These are phyloP conservation scores for Vachellia pachyceras DNA, from an alignment of 306 rosid species.

Conservation along the genomic window DNA sequence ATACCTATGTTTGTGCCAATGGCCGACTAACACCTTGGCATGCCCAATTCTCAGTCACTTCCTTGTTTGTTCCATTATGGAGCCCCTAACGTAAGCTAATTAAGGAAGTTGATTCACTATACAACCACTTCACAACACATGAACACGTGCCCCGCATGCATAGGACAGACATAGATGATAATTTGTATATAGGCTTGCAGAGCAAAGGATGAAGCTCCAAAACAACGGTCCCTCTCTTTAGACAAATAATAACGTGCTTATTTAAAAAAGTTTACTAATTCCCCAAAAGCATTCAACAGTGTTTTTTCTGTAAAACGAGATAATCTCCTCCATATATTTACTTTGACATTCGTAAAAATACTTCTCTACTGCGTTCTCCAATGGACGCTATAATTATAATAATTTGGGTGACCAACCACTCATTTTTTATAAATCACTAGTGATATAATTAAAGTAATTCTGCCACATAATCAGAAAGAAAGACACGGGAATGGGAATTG, in stretches of 20 bases:
- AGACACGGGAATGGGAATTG: constrained; percentile 30
- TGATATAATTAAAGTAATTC: background rate
- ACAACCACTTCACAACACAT: constrained; percentile 21
- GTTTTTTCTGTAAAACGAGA: too few species aligned
- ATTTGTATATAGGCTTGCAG: background rate
- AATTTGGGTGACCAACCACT: constrained; percentile 37
- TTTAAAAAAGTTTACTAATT: too few species aligned
- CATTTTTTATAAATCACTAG: constrained; percentile 24
- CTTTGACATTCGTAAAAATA: too few species aligned
- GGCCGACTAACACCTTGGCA: constrained; percentile 15
- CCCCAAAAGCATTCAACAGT: too few species aligned
- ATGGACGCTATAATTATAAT: too few species aligned
- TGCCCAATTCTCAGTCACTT: background rate
- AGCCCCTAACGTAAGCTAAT: background rate
- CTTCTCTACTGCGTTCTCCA: too few species aligned
- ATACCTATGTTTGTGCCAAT: constrained; percentile 40
- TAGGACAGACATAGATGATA: constrained; percentile 39
- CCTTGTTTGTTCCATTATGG: background rate
- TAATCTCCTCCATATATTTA: too few species aligned
- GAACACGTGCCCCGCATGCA: constrained; percentile 19
- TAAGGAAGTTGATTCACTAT: constrained; percentile 12
- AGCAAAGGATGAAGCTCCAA: constrained; percentile 13
- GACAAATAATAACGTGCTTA: background rate
- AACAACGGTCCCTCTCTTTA: background rate
- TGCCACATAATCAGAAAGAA: constrained; percentile 9